Base-by-base conservation (phyloP, 2,329 filamentous ascomycete species). In the Cercospora sp. region DNA sequence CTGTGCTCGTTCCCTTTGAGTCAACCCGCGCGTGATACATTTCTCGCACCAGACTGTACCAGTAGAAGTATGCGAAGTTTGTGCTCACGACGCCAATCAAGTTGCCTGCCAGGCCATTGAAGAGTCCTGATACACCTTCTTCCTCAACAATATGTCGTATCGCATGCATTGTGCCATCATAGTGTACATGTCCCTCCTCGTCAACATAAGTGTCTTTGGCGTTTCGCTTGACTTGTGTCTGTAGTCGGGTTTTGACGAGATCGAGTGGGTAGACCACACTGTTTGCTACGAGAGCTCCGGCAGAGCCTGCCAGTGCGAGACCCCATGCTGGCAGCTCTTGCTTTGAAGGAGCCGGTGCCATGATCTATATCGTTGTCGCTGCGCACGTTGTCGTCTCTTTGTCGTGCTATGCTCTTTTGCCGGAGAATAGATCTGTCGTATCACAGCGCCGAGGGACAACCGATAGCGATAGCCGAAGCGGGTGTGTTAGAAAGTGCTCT, bases 21-120 rank as follows among this genome's bases (percentile, higher is more conserved):
- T 64, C 62, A 9, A 76, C 69, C 26, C 84, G 85, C 18, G 83
- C 81, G 72, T 92, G 81, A 79, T 98, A 98, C 20, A 97, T 80
- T 16, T 88, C 88, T 71, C 95, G 89, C 33, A 97, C 92, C 30
- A 95, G 82, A 5, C 93, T 94, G 80, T 98, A 98, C 94, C 94
- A 98, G 83, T 99, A 99, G 80, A 99, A 99, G 82, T 99, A 99
- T 75, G 95, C 95, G 79, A 99, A 99, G 81, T 99, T 99, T 63
- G 94, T 98, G 28, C 94, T 97, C 1, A 93, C 94, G 40, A 99
- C 95, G 64, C 95, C 95, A 62, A 98, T 83, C 18, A 99, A 84
- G 4, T 94, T 89, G 61, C 94, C 94, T 68, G 88, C 86, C 79
- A 99, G 94, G 69, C 95, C 95, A 63, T 91, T 89, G 77, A 99